Evolutionary conservation across 805 yeast genomes (phyloP).

Genomic region (Metschnikowia reukaufii): DNA sequence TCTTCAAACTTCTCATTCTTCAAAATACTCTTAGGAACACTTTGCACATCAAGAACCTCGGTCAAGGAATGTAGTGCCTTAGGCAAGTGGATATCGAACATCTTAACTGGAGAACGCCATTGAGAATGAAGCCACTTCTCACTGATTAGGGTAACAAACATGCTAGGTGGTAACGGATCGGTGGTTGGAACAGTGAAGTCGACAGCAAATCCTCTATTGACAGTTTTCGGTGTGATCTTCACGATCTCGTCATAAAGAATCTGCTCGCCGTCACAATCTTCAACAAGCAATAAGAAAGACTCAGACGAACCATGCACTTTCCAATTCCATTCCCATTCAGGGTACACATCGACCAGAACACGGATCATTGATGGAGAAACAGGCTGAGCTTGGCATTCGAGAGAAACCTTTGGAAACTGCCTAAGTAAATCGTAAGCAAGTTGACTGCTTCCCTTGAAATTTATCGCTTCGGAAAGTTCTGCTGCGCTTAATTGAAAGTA

Average conservation of each 20-base stretch:
- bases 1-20: constrained; percentile 47
- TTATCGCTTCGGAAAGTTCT: constrained; percentile 81
- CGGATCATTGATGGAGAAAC: constrained; percentile 66
- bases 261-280: constrained; percentile 79
- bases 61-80: constrained; percentile 64
- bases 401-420: constrained; percentile 68
- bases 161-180: constrained; percentile 53
- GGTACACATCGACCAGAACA: constrained; percentile 64
- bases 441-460: constrained; percentile 66
- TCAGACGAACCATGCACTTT: constrained; percentile 64
- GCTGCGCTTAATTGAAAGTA: constrained; percentile 69
- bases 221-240: constrained; percentile 47
- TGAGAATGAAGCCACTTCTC: constrained; percentile 86
- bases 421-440: constrained; percentile 56
- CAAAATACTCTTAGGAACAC: constrained; percentile 50
- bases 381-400: constrained; percentile 71
- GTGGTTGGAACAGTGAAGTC: constrained; percentile 63
- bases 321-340: constrained; percentile 79
- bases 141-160: constrained; percentile 69
- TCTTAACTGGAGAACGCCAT: constrained; percentile 56
- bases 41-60: constrained; percentile 51
- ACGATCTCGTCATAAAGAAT: constrained; percentile 61
- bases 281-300: constrained; percentile 68
- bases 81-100: constrained; percentile 56
- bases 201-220: constrained; percentile 54